These are phyloP conservation scores for Pichia sp. DNA, from an alignment of 1,139 yeast genomes.

Conservation along the genomic window DNA sequence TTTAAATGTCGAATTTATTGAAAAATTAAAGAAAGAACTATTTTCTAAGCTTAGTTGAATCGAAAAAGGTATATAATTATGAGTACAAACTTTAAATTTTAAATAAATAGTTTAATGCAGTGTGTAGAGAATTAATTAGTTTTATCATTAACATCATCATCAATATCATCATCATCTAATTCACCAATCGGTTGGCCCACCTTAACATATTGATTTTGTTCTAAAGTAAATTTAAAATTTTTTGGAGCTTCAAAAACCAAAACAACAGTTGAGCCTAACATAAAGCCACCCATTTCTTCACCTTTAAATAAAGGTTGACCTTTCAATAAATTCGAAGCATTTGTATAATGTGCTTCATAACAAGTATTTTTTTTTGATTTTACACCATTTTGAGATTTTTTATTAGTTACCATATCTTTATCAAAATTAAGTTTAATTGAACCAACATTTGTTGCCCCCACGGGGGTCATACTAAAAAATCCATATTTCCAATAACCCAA, in stretches of 20 bases:
- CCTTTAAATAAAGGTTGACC: constrained; percentile 91
- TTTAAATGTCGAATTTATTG: constrained; percentile 45
- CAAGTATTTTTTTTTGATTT: constrained; percentile 68
- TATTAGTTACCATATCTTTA: constrained; percentile 81
- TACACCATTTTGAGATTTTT: constrained; percentile 51
- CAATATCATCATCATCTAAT: constrained; percentile 6
- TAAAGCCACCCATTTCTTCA: constrained; percentile 95
- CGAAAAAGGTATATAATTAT: neutral
- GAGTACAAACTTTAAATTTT: neutral
- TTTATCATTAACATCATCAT: neutral
- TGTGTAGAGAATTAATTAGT: neutral
- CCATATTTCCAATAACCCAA: constrained; percentile 97
- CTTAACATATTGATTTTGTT: constrained; percentile 68
- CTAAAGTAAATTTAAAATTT: constrained; percentile 62
- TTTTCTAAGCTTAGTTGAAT: constrained; percentile 6
- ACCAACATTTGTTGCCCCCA: constrained; percentile 98
- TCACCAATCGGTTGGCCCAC: constrained; percentile 81
- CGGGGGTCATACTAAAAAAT: constrained; percentile 97
- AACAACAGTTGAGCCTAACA: constrained; percentile 92
- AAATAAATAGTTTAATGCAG: neutral
- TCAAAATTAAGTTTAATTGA: constrained; percentile 90
- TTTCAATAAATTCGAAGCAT: constrained; percentile 71
- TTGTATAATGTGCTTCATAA: constrained; percentile 87
- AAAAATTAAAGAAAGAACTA: constrained; percentile 41
- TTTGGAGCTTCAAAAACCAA: constrained; percentile 92